These are phyloP conservation scores for Solanum microdontum DNA, from an alignment of 257 asterid species.

Conservation along the genomic window DNA sequence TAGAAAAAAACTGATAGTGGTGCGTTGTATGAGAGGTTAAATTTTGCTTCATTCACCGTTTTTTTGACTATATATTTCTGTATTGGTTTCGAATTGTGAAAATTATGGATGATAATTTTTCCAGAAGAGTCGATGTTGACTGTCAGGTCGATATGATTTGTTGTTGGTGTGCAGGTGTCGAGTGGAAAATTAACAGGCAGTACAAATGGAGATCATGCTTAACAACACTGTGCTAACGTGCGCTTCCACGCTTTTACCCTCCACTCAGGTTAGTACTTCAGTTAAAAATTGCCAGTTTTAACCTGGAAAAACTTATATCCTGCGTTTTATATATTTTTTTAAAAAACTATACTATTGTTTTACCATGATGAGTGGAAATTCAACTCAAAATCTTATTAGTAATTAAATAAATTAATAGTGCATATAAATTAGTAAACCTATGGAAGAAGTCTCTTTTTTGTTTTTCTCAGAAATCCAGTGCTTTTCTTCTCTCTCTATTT, in stretches of 20 bases:
- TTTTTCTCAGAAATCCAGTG: not conserved
- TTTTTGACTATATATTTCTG: not conserved
- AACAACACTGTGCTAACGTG: conserved; percentile 38
- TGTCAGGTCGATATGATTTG: not conserved
- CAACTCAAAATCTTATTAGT: not conserved
- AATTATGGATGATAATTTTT: not conserved
- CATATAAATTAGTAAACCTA: not conserved
- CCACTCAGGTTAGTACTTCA: not conserved
- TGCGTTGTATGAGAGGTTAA: not conserved
- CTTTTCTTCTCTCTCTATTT: not conserved
- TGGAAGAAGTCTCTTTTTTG: not conserved
- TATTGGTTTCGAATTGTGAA: not conserved
- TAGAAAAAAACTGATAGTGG: not conserved
- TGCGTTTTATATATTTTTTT: not conserved
- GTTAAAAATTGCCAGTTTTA: not conserved
- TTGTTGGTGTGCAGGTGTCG: conserved; percentile 11
- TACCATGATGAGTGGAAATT: not conserved
- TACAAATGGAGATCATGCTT: conserved; percentile 43
- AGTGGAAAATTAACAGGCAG: not conserved
- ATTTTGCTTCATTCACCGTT: not conserved
- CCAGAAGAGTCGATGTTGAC: too few relatives aligned
- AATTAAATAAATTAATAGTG: not conserved
- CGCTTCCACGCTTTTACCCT: conserved; percentile 11
- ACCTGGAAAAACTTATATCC: not conserved
- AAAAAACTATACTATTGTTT: not conserved